Base-by-base conservation (phyloP, 2,329 filamentous ascomycete species). In the Aureobasidium subglaciale region DNA sequence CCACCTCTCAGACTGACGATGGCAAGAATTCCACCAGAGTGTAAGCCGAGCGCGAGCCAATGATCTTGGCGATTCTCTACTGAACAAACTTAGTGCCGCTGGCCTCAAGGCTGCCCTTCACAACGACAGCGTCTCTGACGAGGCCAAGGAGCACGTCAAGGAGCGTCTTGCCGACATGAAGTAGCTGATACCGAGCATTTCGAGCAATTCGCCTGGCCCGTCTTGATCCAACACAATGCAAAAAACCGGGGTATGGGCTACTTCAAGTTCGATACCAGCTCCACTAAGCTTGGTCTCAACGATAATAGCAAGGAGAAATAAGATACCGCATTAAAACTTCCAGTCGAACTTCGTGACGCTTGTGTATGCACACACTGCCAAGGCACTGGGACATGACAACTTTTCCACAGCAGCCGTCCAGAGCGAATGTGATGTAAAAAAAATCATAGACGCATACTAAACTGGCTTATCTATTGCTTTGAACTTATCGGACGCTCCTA, bases 71-170 rank as follows among this genome's bases (percentile, higher is more conserved):
- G 20, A 20, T 6, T 11, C 2, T n/a, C 8, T 27, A 35, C 53
- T 56, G 24, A 18, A 37, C 15, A 37, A 15, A 34, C 2, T 20
- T 25, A 60, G 49, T 37, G 56, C 62, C 11, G 59, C 61, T 16
- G 61, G 63, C 24, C 58, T 64, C 24, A 67, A 71, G 53, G 71
- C 63, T 8, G 75, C 79, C 15, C 58, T 80, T 29, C 79, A 78
- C 50, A 83, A 82, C 64, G 77, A 78, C 13, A 77, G 78, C 4
- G 75, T 77, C 4, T 79, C 78, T 0, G 74, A 79, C 0, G 79
- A 81, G 66, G 78, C 78, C 4, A 83, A 83, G 72, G 60, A 79
- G 63, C 73, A 70, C 10, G 78, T 77, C n/a, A 70, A 80, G 71
- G 73, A 80, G 64, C 71, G 75, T 35, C 72, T 81, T 13, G 65